Conservation (phyloP, 2,329 filamentous ascomycete species). For the Colletotrichum sp. region DNA sequence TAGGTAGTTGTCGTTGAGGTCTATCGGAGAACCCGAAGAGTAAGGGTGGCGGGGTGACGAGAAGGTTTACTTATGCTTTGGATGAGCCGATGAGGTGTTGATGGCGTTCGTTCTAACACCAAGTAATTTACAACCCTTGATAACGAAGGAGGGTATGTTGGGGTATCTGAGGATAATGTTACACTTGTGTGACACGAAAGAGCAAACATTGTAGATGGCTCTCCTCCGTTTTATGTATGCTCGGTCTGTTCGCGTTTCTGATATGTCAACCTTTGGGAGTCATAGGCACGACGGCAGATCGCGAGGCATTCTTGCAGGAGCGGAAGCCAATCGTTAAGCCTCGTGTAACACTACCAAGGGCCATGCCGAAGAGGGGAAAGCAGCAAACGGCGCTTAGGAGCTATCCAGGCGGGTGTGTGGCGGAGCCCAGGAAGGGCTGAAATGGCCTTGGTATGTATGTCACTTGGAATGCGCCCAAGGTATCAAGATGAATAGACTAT, state of each 20-base stretch:
- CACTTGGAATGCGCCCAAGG: neutral
- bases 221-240: neutral
- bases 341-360: neutral
- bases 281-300: neutral
- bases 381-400: neutral
- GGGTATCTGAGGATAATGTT: neutral
- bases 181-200: neutral
- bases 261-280: neutral
- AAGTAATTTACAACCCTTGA: neutral
- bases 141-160: neutral
- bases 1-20: neutral
- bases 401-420: neutral
- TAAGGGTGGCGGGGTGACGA: neutral
- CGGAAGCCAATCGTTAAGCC: neutral
- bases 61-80: neutral
- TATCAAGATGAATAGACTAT: neutral
- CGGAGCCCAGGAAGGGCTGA: neutral
- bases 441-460: neutral
- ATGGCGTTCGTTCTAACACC: neutral
- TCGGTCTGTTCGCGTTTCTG: neutral
- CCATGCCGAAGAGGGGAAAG: neutral
- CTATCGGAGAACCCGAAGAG: neutral
- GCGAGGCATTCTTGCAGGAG: neutral
- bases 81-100: neutral
- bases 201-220: neutral